Percentiles rank a stretch among this genome's conserved stretches.
These are phyloP conservation scores for Talaromyces sp. DNA, from an alignment of 2,329 filamentous ascomycete species.

Conservation along the genomic window DNA sequence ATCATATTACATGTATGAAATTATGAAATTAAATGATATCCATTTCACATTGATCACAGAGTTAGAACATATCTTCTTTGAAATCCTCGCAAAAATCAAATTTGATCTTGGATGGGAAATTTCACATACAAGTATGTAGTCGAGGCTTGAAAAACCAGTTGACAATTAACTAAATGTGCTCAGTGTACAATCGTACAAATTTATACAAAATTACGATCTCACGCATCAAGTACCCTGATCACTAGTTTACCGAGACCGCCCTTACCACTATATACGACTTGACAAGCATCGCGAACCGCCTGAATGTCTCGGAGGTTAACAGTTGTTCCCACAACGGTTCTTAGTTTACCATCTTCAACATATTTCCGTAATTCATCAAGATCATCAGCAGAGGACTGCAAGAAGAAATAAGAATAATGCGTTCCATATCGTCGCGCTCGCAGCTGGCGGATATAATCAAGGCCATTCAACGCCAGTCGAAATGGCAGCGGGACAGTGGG, in stretches of 20 bases:
- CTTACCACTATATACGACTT: constrained; percentile 33
- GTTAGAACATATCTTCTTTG: too few relatives aligned
- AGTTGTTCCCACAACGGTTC: constrained; percentile 34
- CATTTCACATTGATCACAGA: background rate
- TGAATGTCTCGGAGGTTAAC: constrained; percentile 40
- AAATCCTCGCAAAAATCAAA: too few relatives aligned
- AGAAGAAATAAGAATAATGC: constrained; percentile 38
- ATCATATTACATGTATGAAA: background rate
- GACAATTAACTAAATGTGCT: background rate
- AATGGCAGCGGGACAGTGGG: constrained; percentile 20
- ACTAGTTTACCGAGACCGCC: constrained; percentile 41
- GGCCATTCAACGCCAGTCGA: constrained; percentile 23
- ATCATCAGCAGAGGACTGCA: constrained; percentile 35
- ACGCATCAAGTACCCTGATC: constrained; percentile 24
- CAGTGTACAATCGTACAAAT: background rate
- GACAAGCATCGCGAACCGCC: constrained; percentile 35
- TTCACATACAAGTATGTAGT: too few relatives aligned
- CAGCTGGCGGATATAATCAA: constrained; percentile 35
- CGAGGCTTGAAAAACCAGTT: too few relatives aligned
- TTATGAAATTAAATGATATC: background rate
- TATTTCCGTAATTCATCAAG: constrained; percentile 36
- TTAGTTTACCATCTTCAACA: constrained; percentile 41
- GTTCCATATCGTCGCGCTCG: constrained; percentile 41
- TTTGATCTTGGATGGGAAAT: too few relatives aligned
- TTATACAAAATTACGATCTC: background rate